Evolutionary conservation across 805 yeast species (phyloP).

Genomic region (Lachancea waltii): DNA sequence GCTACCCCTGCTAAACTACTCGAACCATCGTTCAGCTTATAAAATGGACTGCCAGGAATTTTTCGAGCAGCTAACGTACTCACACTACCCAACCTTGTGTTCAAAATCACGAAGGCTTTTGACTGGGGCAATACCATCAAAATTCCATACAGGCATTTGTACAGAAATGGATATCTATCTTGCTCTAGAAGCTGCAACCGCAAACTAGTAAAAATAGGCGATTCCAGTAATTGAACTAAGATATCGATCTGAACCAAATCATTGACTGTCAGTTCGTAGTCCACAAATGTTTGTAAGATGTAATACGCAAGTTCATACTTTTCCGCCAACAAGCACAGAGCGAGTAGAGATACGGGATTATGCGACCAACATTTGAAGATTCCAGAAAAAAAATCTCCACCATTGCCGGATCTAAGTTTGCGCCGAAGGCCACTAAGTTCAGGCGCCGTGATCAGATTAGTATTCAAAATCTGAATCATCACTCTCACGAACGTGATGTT

Average conservation of each 20-base stretch:
- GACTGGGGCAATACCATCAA: conserved; percentile 94
- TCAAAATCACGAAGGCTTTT: conserved; percentile 75
- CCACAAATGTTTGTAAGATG: conserved; percentile 75
- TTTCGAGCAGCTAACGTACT: conserved; percentile 26
- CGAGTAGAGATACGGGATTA: conserved; percentile 80
- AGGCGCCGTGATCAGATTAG: conserved; percentile 77
- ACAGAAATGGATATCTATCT: conserved; percentile 67
- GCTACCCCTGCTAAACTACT: neutral
- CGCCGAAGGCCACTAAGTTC: conserved; percentile 68
- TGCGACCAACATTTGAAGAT: conserved; percentile 89
- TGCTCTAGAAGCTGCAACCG: conserved; percentile 88
- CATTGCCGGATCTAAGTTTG: conserved; percentile 61
- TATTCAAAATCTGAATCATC: conserved; percentile 82
- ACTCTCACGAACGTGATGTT: conserved; percentile 68
- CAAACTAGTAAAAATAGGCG: conserved; percentile 84
- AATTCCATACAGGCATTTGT: conserved; percentile 84
- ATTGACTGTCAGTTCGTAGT: conserved; percentile 66
- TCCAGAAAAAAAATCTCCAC: conserved; percentile 62
- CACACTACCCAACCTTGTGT: conserved; percentile 56
- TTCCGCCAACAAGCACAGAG: conserved; percentile 79
- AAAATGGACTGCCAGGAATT: conserved; percentile 2
- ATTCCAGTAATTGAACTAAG: conserved; percentile 81
- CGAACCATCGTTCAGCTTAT: conserved; percentile 1
- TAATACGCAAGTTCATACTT: conserved; percentile 82
- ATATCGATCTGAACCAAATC: conserved; percentile 82